phyloP scores from a whole-genome alignment of 2,329 filamentous ascomycete species.

The Diaporthe eres region DNA sequence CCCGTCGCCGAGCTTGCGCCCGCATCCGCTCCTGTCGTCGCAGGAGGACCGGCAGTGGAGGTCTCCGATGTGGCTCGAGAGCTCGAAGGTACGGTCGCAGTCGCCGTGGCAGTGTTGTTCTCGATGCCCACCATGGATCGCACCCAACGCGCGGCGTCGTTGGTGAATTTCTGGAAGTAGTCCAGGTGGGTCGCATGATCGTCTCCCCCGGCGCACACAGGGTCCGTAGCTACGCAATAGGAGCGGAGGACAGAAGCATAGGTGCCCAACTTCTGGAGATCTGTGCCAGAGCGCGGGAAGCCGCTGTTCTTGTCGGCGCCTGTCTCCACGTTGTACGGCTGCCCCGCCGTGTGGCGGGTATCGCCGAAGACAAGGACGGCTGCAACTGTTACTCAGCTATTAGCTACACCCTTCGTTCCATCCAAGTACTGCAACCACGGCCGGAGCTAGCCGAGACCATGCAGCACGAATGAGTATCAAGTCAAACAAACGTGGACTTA shows the following conservation, averaged over 20 bases:
- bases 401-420: not conserved
- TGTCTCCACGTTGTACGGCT: conserved; percentile 31
- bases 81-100: not conserved
- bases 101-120: not conserved
- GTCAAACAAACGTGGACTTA: not conserved
- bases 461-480: not conserved
- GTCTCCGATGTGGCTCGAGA: not conserved
- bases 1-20: not conserved
- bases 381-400: not conserved
- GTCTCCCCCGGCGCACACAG: conserved; percentile 54
- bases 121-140: conserved; percentile 19
- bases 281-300: not conserved
- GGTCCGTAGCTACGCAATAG: conserved; percentile 55
- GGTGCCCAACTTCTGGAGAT: conserved; percentile 47
- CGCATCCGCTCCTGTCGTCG: not conserved
- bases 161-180: conserved; percentile 53
- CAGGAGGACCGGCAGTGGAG: not conserved
- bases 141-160: conserved; percentile 44
- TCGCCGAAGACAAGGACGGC: conserved; percentile 24
- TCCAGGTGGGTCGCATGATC: conserved; percentile 51
- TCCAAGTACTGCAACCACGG: too few relatives aligned
- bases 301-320: conserved; percentile 23
- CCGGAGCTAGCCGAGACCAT: too few relatives aligned
- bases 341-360: conserved; percentile 21
- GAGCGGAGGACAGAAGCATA: conserved; percentile 48